A percentile compares a stretch with the other conserved stretches of the same genome.
These are phyloP conservation scores for Cenchrus americanus DNA, from an alignment of 176 grass and related monocot species.

Conservation along the genomic window DNA sequence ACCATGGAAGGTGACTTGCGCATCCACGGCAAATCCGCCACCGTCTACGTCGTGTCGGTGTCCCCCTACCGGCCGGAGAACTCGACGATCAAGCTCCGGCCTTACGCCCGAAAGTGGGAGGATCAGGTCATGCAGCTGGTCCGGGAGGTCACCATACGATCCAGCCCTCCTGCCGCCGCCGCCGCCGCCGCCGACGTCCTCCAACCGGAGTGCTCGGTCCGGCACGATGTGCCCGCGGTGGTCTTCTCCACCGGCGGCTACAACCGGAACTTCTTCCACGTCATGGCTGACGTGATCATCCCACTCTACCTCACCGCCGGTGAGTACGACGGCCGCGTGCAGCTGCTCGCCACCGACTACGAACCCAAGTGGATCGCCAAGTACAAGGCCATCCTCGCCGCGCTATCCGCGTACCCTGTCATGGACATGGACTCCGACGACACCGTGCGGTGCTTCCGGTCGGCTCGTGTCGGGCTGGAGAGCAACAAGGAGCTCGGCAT, in stretches of 20 bases:
- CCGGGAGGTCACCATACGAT: constrained; percentile 45
- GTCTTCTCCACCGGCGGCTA: constrained; percentile 66
- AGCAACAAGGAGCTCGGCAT: constrained; percentile 61
- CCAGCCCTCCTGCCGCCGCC: neutral
- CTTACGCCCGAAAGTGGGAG: constrained; percentile 63
- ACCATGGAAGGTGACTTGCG: constrained; percentile 70
- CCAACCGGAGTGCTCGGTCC: constrained; percentile 39
- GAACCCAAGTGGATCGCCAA: constrained; percentile 40
- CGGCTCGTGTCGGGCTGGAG: constrained; percentile 51
- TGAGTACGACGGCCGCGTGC: constrained; percentile 53
- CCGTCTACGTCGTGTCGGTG: constrained; percentile 40
- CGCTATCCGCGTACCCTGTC: constrained; percentile 49
- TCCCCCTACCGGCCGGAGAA: constrained; percentile 26
- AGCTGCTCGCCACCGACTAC: constrained; percentile 58
- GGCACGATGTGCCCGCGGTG: constrained; percentile 54
- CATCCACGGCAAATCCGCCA: constrained; percentile 48
- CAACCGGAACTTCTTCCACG: constrained; percentile 66
- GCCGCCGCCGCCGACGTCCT: neutral
- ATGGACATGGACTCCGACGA: constrained; percentile 59
- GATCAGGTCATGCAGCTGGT: constrained; percentile 23
- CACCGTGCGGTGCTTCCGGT: constrained; percentile 60
- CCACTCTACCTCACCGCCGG: constrained; percentile 64
- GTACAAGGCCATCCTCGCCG: constrained; percentile 40
- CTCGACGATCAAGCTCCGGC: constrained; percentile 47
- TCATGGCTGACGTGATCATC: constrained; percentile 66